These are phyloP conservation scores for Vanderwaltozyma polyspora DNA, from an alignment of 805 yeast species.

Conservation along the genomic window DNA sequence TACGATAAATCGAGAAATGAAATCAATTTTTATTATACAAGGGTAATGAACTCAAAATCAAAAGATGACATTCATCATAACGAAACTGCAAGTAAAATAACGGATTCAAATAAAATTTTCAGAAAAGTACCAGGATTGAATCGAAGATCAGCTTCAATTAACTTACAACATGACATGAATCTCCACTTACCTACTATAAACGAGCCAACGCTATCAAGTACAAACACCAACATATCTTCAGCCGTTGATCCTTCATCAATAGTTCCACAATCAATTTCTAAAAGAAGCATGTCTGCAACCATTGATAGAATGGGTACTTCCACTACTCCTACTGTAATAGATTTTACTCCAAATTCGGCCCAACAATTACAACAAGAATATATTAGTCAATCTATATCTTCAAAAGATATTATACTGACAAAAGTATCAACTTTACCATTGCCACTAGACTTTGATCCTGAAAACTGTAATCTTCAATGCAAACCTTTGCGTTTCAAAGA, in stretches of 20 bases:
- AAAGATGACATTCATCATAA: neutral
- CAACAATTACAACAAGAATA: conserved; percentile 7
- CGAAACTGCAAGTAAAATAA: neutral
- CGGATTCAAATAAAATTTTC: neutral
- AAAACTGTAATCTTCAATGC: conserved; percentile 16
- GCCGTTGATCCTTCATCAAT: neutral
- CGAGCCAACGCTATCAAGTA: neutral
- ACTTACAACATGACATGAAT: too few relatives aligned
- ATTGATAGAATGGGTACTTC: conserved; percentile 21
- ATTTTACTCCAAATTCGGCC: conserved; percentile 18
- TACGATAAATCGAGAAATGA: conserved; percentile 10
- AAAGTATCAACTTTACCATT: conserved; percentile 37
- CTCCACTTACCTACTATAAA: neutral
- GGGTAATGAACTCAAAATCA: conserved; percentile 3
- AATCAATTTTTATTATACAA: conserved; percentile 19
- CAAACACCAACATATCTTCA: neutral
- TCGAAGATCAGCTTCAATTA: neutral
- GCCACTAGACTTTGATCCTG: conserved; percentile 26
- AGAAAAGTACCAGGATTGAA: neutral
- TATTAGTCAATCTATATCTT: conserved; percentile 26
- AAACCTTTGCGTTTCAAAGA: conserved; percentile 30
- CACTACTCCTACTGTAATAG: conserved; percentile 14
- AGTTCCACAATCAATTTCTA: conserved; percentile 2
- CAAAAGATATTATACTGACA: conserved; percentile 65
- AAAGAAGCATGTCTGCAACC: conserved; percentile 22